Conservation (phyloP, 1,284 basidiomycete genomes). For the Microbotryum silenes-acaulis region DNA sequence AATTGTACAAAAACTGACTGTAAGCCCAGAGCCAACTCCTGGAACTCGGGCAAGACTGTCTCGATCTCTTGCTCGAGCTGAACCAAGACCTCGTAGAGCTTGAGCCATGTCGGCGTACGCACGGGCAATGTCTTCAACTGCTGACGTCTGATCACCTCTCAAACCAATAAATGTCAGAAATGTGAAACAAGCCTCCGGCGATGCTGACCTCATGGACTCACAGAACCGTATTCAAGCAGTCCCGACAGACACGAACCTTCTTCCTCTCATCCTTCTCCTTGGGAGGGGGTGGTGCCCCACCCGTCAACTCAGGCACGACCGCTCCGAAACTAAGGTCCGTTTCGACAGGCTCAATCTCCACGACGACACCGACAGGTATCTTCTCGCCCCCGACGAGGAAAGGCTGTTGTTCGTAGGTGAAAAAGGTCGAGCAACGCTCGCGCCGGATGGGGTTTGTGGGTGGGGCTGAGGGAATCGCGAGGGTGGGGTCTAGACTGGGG, state of each 20-base stretch:
- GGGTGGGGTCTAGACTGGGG: conserved; percentile 41
- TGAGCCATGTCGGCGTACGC: conserved; percentile 34
- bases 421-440: conserved; percentile 40
- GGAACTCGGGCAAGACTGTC: conserved; percentile 59
- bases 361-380: conserved; percentile 14
- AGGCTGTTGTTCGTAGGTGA: conserved; percentile 32
- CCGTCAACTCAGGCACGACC: conserved; percentile 2
- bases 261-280: conserved; percentile 27
- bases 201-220: conserved; percentile 20
- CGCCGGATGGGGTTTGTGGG: conserved; percentile 19
- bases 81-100: conserved; percentile 56
- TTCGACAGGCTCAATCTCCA: conserved; percentile 28
- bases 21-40: conserved; percentile 55
- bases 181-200: no score
- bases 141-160: conserved; percentile 11
- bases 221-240: conserved; percentile 35
- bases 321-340: conserved; percentile 13
- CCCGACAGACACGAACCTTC: conserved; percentile 37
- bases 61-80: conserved; percentile 69
- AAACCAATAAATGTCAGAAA: no score
- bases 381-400: conserved; percentile 10
- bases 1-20: conserved; percentile 44
- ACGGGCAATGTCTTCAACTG: conserved; percentile 29
- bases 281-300: neutral
- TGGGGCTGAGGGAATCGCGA: neutral